Conservation (phyloP, 2,329 filamentous ascomycete species). For the Rhynchosporium graminicola region DNA sequence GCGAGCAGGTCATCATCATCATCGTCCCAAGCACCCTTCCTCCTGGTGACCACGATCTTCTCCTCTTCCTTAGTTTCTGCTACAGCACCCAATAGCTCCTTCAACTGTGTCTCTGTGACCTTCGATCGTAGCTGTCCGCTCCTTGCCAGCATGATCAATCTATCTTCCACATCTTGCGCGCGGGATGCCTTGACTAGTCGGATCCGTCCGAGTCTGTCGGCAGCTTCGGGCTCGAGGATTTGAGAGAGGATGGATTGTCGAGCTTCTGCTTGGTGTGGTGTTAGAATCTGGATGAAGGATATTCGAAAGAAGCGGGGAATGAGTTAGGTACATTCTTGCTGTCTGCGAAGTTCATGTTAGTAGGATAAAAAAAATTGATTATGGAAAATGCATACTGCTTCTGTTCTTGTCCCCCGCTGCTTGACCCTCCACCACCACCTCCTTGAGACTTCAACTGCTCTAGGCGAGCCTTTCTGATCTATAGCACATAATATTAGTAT, state of each 20-base stretch:
- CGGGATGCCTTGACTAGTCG: constrained; percentile 92
- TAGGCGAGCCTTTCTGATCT: constrained; percentile 91
- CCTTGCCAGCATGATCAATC: constrained; percentile 87
- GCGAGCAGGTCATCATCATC: constrained; percentile 72
- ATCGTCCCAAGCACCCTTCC: constrained; percentile 84
- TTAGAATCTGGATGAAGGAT: constrained; percentile 27
- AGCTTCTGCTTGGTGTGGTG: constrained; percentile 62
- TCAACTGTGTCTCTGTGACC: constrained; percentile 90
- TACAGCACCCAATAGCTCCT: constrained; percentile 83
- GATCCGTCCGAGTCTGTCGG: constrained; percentile 90
- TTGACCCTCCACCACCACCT: constrained; percentile 51
- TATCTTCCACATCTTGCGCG: constrained; percentile 86
- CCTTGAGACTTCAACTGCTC: constrained; percentile 84
- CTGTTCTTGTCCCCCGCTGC: constrained; percentile 48
- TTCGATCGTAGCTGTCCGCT: constrained; percentile 83
- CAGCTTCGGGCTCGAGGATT: constrained; percentile 91
- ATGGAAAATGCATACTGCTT: constrained; percentile 53
- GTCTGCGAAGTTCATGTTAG: neutral
- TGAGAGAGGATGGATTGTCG: constrained; percentile 79
- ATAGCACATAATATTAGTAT: constrained; percentile 17
- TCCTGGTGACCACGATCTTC: constrained; percentile 82
- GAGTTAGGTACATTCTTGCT: constrained; percentile 8
- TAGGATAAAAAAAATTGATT: neutral
- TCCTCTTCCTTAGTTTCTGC: constrained; percentile 75
- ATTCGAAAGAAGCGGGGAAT: neutral